These are phyloP conservation scores for Mycena kentingensis DNA, from an alignment of 768 basidiomycete species.

Conservation along the genomic window DNA sequence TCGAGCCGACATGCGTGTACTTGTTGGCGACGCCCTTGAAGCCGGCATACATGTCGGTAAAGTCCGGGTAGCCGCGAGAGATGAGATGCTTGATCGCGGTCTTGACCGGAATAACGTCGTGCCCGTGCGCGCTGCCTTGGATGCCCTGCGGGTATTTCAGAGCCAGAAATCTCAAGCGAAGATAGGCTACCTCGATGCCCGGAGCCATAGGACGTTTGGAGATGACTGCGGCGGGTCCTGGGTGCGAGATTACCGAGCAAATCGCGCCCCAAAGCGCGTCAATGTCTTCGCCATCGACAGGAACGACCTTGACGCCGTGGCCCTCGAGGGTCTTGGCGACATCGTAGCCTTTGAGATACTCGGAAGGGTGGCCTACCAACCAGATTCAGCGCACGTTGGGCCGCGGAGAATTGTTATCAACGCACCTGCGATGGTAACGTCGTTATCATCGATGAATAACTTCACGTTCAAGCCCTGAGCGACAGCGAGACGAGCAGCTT, in stretches of 20 bases:
- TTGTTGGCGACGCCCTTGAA: conserved; percentile 61
- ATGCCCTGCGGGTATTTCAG: too few species aligned
- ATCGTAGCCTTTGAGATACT: conserved; percentile 81
- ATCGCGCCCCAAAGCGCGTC: conserved; percentile 76
- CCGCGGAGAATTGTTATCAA: not conserved
- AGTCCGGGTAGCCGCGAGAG: conserved; percentile 58
- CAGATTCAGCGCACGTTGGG: conserved; percentile 17
- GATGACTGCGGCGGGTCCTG: conserved; percentile 87
- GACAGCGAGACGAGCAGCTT: conserved; percentile 85
- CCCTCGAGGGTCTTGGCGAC: conserved; percentile 72
- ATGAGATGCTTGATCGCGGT: conserved; percentile 75
- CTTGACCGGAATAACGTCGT: conserved; percentile 85
- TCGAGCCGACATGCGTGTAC: conserved; percentile 69
- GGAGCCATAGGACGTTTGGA: conserved; percentile 70
- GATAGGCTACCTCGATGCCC: conserved; percentile 62
- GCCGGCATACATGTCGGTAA: conserved; percentile 55
- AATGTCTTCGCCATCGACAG: conserved; percentile 76
- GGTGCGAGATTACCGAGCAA: conserved; percentile 50
- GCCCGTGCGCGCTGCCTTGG: conserved; percentile 77
- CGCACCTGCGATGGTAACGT: conserved; percentile 83
- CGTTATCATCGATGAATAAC: conserved; percentile 86
- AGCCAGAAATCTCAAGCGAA: too few species aligned
- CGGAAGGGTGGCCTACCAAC: conserved; percentile 64
- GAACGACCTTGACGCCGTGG: conserved; percentile 78
- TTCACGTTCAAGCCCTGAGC: conserved; percentile 84